These are phyloP conservation scores for Suillus cothurnatus DNA, from an alignment of 768 basidiomycete species.

Conservation along the genomic window DNA sequence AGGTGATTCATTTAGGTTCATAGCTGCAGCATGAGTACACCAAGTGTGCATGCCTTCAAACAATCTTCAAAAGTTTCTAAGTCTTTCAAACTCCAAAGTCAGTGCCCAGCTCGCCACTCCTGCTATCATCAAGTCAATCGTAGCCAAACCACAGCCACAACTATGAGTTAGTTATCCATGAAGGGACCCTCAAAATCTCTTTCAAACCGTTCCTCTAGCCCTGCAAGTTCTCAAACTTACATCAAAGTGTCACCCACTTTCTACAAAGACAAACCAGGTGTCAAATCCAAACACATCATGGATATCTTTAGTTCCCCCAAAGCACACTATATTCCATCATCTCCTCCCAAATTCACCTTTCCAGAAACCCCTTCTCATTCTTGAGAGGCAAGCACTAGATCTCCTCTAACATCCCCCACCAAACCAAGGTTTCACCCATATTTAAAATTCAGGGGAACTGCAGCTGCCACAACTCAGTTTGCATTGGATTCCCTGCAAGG, in stretches of 20 bases:
- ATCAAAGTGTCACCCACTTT: too few relatives aligned
- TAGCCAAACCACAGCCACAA: neutral
- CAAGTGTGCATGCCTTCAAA: neutral
- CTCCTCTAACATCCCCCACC: neutral
- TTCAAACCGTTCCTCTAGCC: neutral
- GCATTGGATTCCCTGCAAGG: neutral
- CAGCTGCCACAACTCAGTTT: constrained; percentile 2
- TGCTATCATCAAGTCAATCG: too few relatives aligned
- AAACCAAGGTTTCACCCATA: neutral
- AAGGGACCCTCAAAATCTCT: neutral
- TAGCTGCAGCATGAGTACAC: neutral
- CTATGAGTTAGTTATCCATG: neutral
- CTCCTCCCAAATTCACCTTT: too few relatives aligned
- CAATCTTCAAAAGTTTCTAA: neutral
- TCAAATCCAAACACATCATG: too few relatives aligned
- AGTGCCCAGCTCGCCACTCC: too few relatives aligned
- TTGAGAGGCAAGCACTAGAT: neutral
- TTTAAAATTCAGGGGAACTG: neutral
- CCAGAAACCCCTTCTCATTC: too few relatives aligned
- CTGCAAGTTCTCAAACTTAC: neutral
- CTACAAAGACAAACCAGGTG: too few relatives aligned
- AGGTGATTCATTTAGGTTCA: neutral
- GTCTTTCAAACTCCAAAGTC: neutral
- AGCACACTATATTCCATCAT: too few relatives aligned
- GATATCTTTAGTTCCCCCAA: too few relatives aligned